A percentile compares a stretch with the other conserved stretches of the same genome.
Conservation (phyloP, 148 eudicot species). For the Rhododendron williamsianum region DNA sequence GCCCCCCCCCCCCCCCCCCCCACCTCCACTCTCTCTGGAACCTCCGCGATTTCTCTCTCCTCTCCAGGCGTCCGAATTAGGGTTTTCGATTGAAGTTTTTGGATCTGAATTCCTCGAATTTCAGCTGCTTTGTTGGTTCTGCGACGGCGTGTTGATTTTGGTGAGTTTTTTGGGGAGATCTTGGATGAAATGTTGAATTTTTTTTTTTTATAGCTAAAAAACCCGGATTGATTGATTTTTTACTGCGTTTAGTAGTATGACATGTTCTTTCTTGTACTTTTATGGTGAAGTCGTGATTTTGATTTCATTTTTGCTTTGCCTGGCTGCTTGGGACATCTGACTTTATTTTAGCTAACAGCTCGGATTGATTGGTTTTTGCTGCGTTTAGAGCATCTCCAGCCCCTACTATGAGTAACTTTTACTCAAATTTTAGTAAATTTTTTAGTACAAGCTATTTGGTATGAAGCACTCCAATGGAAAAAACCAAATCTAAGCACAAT, state of each 20-base stretch:
- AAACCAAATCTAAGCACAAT: neutral
- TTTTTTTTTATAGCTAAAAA: neutral
- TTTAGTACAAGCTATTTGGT: neutral
- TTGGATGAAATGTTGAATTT: slow-evolving; percentile 4
- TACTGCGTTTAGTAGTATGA: neutral
- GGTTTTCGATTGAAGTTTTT: slow-evolving; percentile 19
- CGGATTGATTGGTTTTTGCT: neutral
- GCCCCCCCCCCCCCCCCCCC: no score
- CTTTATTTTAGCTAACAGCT: neutral
- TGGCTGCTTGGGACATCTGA: neutral
- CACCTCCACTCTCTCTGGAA: slow-evolving; percentile 19
- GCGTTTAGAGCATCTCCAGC: neutral
- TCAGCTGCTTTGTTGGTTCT: neutral
- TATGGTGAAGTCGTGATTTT: slow-evolving; percentile 1
- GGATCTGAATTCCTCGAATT: neutral
- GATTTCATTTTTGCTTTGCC: neutral
- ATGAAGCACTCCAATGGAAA: neutral
- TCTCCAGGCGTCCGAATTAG: slow-evolving; percentile 25
- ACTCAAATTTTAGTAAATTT: no score
- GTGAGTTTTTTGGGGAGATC: slow-evolving; percentile 29
- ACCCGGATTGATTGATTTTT: neutral
- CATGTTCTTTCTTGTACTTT: neutral
- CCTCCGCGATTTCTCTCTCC: slow-evolving; percentile 18
- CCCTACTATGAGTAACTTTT: neutral
- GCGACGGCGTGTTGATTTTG: slow-evolving; percentile 18